phyloP scores from a whole-genome alignment of 257 asterid species.

The Petrea volubilis region DNA sequence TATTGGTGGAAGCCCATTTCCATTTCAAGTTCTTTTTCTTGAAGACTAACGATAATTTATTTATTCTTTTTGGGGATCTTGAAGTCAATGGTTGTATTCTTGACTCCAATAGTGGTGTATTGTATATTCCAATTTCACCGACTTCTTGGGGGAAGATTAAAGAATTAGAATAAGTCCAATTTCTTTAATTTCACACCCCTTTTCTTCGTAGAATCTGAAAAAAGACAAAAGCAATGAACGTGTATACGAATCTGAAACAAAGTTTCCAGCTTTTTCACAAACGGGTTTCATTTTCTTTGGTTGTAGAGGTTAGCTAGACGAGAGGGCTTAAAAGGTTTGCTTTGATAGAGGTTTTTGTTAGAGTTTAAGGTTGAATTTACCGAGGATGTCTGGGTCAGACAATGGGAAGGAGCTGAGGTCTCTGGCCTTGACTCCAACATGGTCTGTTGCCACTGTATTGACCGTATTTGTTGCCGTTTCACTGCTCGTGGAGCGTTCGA shows the following conservation, averaged over 20 bases:
- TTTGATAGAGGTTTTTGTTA: not conserved
- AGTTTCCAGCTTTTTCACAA: not conserved
- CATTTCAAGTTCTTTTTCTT: not conserved
- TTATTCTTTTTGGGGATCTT: not conserved
- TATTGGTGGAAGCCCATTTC: conserved; percentile 4
- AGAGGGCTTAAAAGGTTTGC: conserved; percentile 3
- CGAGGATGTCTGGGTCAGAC: conserved; percentile 53
- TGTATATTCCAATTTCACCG: conserved; percentile 22
- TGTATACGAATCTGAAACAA: conserved; percentile 1
- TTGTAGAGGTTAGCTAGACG: not conserved
- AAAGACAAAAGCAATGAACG: not conserved
- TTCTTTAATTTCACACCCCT: conserved; percentile 21
- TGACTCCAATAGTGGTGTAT: not conserved
- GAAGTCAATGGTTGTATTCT: conserved; percentile 19
- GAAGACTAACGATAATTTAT: not conserved
- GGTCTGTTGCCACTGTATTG: conserved; percentile 95
- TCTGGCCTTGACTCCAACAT: conserved; percentile 90
- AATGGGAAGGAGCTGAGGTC: conserved; percentile 65
- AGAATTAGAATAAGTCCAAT: conserved; percentile 1
- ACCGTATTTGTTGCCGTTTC: conserved; percentile 91
- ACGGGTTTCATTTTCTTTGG: not conserved
- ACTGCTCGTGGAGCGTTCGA: conserved; percentile 89
- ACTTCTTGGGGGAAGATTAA: conserved; percentile 16
- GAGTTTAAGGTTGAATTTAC: conserved; percentile 3
- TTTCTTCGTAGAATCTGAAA: conserved; percentile 15